These are phyloP conservation scores for Chaetomium globosum DNA, from an alignment of 2,329 filamentous ascomycete species.

Conservation along the genomic window DNA sequence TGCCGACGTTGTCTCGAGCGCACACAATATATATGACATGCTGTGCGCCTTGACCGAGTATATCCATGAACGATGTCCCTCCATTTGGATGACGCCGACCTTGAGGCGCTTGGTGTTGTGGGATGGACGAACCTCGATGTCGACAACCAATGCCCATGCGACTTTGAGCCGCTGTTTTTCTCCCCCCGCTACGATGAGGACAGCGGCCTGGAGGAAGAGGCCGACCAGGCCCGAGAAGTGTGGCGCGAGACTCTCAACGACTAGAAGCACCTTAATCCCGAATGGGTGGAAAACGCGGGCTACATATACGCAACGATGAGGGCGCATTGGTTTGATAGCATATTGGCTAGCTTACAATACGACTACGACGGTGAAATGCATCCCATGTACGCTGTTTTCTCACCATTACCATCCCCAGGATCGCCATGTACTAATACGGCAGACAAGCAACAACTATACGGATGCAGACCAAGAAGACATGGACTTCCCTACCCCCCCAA, in stretches of 20 bases:
- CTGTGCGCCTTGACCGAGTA: neutral
- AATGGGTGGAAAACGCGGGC: constrained; percentile 5
- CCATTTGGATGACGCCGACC: neutral
- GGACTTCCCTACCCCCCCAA: neutral
- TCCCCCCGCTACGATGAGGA: neutral
- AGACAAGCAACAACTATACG: neutral
- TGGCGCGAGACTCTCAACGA: constrained; percentile 7
- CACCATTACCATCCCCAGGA: neutral
- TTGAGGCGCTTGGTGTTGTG: neutral
- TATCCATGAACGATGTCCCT: neutral
- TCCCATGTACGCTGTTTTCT: neutral
- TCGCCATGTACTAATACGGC: neutral
- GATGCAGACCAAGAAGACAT: neutral
- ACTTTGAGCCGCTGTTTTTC: neutral
- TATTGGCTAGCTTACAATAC: neutral
- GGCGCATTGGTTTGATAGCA: neutral
- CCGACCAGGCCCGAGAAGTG: neutral
- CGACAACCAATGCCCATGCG: neutral
- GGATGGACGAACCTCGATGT: neutral
- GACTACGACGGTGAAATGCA: neutral
- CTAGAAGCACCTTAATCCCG: neutral
- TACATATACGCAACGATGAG: constrained; percentile 8
- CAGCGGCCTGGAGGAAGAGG: constrained; percentile 1
- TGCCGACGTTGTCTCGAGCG: neutral
- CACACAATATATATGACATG: neutral